Evolutionary conservation across 306 rosid genomes (phyloP), one percentile per base, ranked within the genome.

Genomic region (Canavalia gladiata): DNA sequence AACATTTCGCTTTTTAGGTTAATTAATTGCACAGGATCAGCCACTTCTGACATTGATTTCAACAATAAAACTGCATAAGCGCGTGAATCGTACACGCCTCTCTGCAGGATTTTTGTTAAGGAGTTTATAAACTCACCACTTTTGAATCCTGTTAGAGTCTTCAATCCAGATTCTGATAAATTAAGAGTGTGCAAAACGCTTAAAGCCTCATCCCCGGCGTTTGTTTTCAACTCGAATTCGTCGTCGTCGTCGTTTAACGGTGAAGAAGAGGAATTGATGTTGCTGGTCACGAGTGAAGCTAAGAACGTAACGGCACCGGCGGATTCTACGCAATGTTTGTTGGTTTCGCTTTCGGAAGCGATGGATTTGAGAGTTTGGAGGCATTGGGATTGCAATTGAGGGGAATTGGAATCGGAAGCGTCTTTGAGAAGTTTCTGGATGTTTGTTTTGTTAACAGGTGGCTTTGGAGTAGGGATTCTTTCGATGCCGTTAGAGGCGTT

Each of bases 391-490:
- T 45, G 80, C 8, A 82, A 86, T 18, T 69, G 80, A 2, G 89
- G 87, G 0, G 96, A 87, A 35, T 55, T 57, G 13, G 84, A 87
- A 35, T 55, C 56, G 13, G 84, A 78, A 35, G 95, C 87, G 1
- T 87, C 87, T 18, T 60, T 77, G 69, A 95, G 39, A 37, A 90
- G 89, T 13, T 90, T 91, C 0, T 68, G 4, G 6, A 94, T 84
- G 31, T 82, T 84, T 30, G 81, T n/a, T 69, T 83, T 91, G 86
- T 35, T 80, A 57, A 84, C 49, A 0, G 95, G 99, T 0, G 93
- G 92, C 54, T 90, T 95, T 0, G 99, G 99, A 1, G 99, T 91
- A 28, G 99, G 97, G 46, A 95, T 91, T 30, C 94, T 77, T 25
- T 95, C 78, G 42, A 95, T 28, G 12, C 97, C 97, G 29, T 83